Base-by-base conservation (phyloP, 768 basidiomycete genomes). In the Sporobolomyces phaffii region DNA sequence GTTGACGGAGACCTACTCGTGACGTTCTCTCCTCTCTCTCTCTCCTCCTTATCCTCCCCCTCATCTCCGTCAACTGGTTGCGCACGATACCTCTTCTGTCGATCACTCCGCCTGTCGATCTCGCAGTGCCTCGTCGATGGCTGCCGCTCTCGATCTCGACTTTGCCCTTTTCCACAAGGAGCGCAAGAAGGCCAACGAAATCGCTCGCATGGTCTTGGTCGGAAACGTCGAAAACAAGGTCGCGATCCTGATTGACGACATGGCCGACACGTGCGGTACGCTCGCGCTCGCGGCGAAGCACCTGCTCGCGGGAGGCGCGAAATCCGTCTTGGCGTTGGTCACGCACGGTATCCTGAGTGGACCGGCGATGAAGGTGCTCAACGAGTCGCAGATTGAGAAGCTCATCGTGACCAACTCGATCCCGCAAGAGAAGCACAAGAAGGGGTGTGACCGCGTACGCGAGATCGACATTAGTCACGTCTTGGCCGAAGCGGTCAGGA, bases 111-210 rank as follows among this genome's bases (percentile, higher is more conserved):
- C n/a, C n/a, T n/a, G n/a, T n/a, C n/a, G n/a, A n/a, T n/a, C n/a
- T n/a, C n/a, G n/a, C 79, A 97, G 94, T 78, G 96, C 93, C 34
- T 96, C 94, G 36, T 93, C 93, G 24, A 90, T 99, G 73, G 94
- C 96, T 28, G 94, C 98, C 78, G 85, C 90, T 51, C 83, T 98
- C 65, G 91, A 91, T 57, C 89, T 98, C 64, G 94, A 98, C 76
- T 98, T 99, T 80, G 96, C 96, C 29, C 81, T 99, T 60, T 98
- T 98, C 82, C 96, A 99, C 85, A 93, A 98, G 77, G 96, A 99
- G 82, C 88, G 94, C 67, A 92, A 93, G 81, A 92, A 90, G 80
- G 90, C 90, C 34, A 94, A 93, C 78, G 88, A 91, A 69, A 90
- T 94, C 10, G 91, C 90, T 66, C 85, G 91, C 62, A 92, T 93